A percentile compares a stretch with the other conserved stretches of the same genome.
phyloP scores from a whole-genome alignment of 768 basidiomycete species.

The Russula sp. region DNA sequence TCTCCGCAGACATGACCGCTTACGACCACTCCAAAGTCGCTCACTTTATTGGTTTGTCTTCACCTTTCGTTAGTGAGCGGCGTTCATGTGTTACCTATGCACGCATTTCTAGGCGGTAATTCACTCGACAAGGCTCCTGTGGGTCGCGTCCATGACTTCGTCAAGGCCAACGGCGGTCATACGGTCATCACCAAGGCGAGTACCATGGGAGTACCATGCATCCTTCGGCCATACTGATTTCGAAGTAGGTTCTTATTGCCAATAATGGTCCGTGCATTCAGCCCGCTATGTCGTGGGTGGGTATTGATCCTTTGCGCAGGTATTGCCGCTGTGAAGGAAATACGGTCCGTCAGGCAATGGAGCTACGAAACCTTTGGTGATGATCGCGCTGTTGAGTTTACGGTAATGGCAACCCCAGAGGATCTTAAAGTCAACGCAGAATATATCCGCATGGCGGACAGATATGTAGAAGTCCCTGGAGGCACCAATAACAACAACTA shows the following conservation, averaged over 20 bases:
- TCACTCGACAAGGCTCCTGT: slow-evolving; percentile 78
- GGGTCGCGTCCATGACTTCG: slow-evolving; percentile 83
- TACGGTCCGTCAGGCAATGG: slow-evolving; percentile 98
- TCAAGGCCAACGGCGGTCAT: slow-evolving; percentile 86
- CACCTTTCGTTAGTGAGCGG: slow-evolving; percentile 17
- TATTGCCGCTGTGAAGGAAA: slow-evolving; percentile 99
- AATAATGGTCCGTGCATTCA: slow-evolving; percentile 70
- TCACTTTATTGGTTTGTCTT: slow-evolving; percentile 53
- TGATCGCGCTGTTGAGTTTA: slow-evolving; percentile 95
- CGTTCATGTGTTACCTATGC: slow-evolving; percentile 20
- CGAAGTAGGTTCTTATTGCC: slow-evolving; percentile 86
- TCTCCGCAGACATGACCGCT: slow-evolving; percentile 28
- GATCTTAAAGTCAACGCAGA: slow-evolving; percentile 98
- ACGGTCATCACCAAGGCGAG: slow-evolving; percentile 96
- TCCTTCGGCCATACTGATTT: not conserved
- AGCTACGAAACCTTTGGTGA: slow-evolving; percentile 98
- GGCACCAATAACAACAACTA: slow-evolving; percentile 99
- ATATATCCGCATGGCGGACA: slow-evolving; percentile 99
- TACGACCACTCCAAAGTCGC: slow-evolving; percentile 56
- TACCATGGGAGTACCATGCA: not conserved
- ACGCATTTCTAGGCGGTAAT: slow-evolving; percentile 69
- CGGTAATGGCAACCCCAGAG: slow-evolving; percentile 99
- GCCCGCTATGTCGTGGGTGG: not conserved
- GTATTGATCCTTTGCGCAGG: slow-evolving; percentile 40
- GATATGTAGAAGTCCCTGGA: slow-evolving; percentile 97